Conservation (phyloP, 2,329 filamentous ascomycete genomes). For the Fusarium bulbicola region DNA sequence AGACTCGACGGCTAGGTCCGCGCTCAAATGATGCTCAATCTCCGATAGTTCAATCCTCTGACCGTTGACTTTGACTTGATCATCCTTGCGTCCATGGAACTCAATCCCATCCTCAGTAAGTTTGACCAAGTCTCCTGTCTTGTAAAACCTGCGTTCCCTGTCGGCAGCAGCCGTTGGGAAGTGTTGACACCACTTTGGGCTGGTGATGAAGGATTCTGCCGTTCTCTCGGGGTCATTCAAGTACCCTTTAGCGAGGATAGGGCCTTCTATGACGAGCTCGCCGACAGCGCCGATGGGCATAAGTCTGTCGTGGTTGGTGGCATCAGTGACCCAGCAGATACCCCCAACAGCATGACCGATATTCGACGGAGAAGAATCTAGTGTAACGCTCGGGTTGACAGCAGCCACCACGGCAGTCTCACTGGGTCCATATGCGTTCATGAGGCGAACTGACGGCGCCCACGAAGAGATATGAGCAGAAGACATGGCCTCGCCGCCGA, state of each 20-base stretch:
- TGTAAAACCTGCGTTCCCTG: slow-evolving; percentile 22
- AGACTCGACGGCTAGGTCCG: slow-evolving; percentile 6
- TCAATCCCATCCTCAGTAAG: slow-evolving; percentile 37
- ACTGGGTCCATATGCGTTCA: slow-evolving; percentile 37
- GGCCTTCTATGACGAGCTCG: slow-evolving; percentile 49
- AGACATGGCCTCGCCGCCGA: slow-evolving; percentile 39
- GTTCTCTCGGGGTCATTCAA: slow-evolving; percentile 50
- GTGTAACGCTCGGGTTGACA: neutral
- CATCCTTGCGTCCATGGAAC: slow-evolving; percentile 45
- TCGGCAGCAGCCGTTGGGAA: neutral
- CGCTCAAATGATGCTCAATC: slow-evolving; percentile 41
- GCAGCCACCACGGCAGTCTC: slow-evolving; percentile 33
- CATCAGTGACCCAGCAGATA: slow-evolving; percentile 41
- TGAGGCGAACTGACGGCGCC: slow-evolving; percentile 18
- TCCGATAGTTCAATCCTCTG: slow-evolving; percentile 47
- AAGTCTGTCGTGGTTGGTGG: slow-evolving; percentile 36
- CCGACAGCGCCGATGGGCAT: slow-evolving; percentile 43
- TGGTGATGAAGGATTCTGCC: slow-evolving; percentile 41
- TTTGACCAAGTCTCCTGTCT: slow-evolving; percentile 36
- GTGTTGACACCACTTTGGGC: slow-evolving; percentile 18
- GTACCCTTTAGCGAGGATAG: slow-evolving; percentile 59
- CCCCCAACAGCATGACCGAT: slow-evolving; percentile 31
- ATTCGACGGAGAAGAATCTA: slow-evolving; percentile 15
- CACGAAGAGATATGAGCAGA: slow-evolving; percentile 27
- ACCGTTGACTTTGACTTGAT: slow-evolving; percentile 47